These are phyloP conservation scores for Mrakia frigida DNA, from an alignment of 768 basidiomycete genomes.

Conservation along the genomic window DNA sequence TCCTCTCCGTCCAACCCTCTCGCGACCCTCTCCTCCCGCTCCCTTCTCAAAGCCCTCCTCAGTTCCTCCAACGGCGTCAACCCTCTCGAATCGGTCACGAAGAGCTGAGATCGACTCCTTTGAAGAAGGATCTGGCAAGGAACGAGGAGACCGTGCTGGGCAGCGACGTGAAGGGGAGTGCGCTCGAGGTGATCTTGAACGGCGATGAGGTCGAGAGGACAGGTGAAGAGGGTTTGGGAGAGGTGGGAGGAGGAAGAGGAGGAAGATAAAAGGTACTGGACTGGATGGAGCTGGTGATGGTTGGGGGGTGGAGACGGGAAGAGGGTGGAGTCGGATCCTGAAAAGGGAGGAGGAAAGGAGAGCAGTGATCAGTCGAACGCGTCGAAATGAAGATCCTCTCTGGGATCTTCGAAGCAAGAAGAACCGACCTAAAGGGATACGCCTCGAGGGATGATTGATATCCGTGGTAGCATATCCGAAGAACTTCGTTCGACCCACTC, in stretches of 20 bases:
- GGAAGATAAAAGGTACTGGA: background rate
- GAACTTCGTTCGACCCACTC: background rate
- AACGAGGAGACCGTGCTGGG: background rate
- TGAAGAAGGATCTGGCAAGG: background rate
- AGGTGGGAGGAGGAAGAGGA: background rate
- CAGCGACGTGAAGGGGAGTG: background rate
- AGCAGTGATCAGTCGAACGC: background rate
- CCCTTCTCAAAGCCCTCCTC: background rate
- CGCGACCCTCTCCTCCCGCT: background rate
- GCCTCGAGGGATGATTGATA: background rate
- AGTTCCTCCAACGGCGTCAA: background rate
- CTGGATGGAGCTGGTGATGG: background rate
- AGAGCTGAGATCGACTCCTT: background rate
- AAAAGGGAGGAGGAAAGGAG: background rate
- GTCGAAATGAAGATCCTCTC: no score
- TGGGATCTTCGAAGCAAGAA: background rate
- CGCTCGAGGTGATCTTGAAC: background rate
- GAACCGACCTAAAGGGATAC: background rate
- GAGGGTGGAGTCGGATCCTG: background rate
- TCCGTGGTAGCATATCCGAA: background rate
- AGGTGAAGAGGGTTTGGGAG: background rate
- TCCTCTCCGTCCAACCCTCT: background rate
- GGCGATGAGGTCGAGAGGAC: background rate
- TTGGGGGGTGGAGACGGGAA: background rate
- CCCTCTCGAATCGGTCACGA: background rate